Conservation (phyloP, 2,329 filamentous ascomycete genomes). For the Dactylonectria estremocensis region DNA sequence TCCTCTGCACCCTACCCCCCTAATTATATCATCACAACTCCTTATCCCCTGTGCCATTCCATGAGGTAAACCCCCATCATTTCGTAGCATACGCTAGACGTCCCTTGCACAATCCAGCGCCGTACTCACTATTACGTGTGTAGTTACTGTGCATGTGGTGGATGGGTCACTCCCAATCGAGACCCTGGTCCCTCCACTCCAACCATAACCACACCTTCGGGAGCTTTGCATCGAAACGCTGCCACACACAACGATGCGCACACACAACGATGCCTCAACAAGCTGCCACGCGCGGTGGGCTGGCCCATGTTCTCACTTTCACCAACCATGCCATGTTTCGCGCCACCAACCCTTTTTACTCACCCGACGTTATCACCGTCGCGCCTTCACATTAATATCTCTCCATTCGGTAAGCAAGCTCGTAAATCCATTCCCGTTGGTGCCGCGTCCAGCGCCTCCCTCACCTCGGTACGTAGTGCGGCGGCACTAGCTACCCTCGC, state of each 20-base stretch:
- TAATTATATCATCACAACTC: not conserved
- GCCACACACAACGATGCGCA: not conserved
- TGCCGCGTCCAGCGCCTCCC: conserved; percentile 11
- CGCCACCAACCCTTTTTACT: too few species aligned
- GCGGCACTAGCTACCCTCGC: conserved; percentile 11
- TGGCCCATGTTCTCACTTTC: not conserved
- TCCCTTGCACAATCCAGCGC: not conserved
- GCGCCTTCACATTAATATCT: not conserved
- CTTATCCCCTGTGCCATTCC: not conserved
- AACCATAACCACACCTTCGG: conserved; percentile 7
- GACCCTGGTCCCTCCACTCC: not conserved
- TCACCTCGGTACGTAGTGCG: conserved; percentile 20
- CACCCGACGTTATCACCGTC: not conserved
- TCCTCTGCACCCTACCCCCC: not conserved
- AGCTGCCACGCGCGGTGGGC: not conserved
- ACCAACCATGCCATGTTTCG: not conserved
- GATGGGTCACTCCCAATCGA: not conserved
- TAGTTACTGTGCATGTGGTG: not conserved
- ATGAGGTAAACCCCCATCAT: not conserved
- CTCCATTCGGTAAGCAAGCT: not conserved
- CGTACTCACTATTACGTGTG: not conserved
- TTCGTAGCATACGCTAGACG: not conserved
- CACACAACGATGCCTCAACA: not conserved
- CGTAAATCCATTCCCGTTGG: conserved; percentile 2
- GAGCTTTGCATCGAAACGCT: not conserved